These are phyloP conservation scores for Colletotrichum sp. DNA, from an alignment of 2,329 filamentous ascomycete genomes.

Conservation along the genomic window DNA sequence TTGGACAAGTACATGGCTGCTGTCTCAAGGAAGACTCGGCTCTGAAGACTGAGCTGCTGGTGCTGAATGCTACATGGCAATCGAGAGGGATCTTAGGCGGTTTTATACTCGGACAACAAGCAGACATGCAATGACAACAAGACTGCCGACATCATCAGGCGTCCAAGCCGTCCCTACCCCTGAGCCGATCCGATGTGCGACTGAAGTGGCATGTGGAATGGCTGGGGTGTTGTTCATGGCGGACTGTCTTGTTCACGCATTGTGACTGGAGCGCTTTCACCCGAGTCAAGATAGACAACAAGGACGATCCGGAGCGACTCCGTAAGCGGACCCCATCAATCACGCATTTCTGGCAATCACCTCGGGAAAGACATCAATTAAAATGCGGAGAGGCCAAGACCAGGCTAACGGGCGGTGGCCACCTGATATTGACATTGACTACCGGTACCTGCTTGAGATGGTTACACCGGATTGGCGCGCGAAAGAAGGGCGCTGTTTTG, in stretches of 20 bases:
- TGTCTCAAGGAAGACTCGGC: neutral
- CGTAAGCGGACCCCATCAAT: neutral
- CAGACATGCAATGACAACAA: neutral
- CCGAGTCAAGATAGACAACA: neutral
- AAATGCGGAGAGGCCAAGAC: slow-evolving; percentile 10
- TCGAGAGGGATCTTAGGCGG: neutral
- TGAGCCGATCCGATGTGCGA: neutral
- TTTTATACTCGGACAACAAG: neutral
- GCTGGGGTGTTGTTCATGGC: neutral
- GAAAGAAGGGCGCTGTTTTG: neutral
- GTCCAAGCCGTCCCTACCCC: neutral
- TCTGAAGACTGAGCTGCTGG: neutral
- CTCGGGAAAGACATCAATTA: neutral
- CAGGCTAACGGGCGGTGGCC: neutral
- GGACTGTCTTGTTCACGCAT: neutral
- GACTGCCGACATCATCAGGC: neutral
- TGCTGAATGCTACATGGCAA: neutral
- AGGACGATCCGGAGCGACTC: neutral
- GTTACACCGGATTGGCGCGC: slow-evolving; percentile 14
- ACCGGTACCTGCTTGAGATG: slow-evolving; percentile 2
- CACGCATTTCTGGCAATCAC: neutral
- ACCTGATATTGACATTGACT: neutral
- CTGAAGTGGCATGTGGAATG: neutral
- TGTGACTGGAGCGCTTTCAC: slow-evolving; percentile 1
- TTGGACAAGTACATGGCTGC: neutral